phyloP scores from a whole-genome alignment of 805 yeast genomes.

The Scheffersomyces spartinae region DNA sequence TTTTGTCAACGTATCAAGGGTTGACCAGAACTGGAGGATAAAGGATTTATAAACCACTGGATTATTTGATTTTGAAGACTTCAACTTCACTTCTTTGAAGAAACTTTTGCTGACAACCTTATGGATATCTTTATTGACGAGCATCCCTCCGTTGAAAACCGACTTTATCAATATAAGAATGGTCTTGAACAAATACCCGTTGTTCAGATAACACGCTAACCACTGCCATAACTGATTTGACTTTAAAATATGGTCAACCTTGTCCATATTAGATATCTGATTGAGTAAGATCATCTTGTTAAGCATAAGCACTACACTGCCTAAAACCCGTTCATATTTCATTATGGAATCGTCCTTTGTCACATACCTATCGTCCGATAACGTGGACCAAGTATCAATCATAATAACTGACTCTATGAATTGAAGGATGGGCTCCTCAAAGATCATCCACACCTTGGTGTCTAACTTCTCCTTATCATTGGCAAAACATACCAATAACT shows the following conservation, averaged over 20 bases:
- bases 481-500: slow-evolving; percentile 45
- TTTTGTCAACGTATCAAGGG: slow-evolving; percentile 30
- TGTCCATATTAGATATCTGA: too few species aligned
- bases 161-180: slow-evolving; percentile 12
- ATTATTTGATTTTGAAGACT: slow-evolving; percentile 24
- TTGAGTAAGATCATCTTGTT: slow-evolving; percentile 18
- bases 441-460: slow-evolving; percentile 45
- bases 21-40: slow-evolving; percentile 37
- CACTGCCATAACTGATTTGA: too few species aligned
- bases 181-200: too few species aligned
- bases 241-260: too few species aligned
- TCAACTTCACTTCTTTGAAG: slow-evolving; percentile 30
- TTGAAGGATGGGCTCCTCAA: slow-evolving; percentile 43
- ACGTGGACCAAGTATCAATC: slow-evolving; percentile 46
- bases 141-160: slow-evolving; percentile 8
- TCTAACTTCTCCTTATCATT: slow-evolving; percentile 38
- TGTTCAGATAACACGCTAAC: too few species aligned
- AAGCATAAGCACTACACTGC: slow-evolving; percentile 39
- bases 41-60: too few species aligned
- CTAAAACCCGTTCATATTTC: slow-evolving; percentile 50
- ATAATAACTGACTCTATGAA: slow-evolving; percentile 41
- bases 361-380: slow-evolving; percentile 67
- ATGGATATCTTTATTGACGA: slow-evolving; percentile 15
- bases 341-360: slow-evolving; percentile 53
- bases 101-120: slow-evolving; percentile 34